Base-by-base conservation (phyloP, 805 yeast genomes). In the Metschnikowia henanensis region DNA sequence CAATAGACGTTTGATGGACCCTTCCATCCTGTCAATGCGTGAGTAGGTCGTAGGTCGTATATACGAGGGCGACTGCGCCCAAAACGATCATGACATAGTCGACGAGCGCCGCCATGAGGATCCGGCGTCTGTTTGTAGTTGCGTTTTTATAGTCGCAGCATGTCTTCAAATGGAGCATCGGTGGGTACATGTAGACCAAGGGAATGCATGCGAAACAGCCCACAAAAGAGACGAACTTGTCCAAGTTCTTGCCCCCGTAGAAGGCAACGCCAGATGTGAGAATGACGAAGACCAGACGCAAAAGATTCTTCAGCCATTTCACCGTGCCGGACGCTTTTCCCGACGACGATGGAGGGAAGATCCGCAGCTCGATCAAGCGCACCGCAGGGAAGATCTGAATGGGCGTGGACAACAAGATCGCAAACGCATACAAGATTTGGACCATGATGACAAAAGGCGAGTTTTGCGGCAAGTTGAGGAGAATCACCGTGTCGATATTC, bases 131-230 rank as follows among this genome's bases (percentile, higher is more conserved):
- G 39, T 59, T 64, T 3, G 35, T 26, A 16, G 57, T 39, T 1
- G 51, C 54, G 5, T 51, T 51, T 20, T 50, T 51, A 41, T 50
- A 49, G 28, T 49, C 52, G 47, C 75, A 70, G 48, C 81, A 77
- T 43, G 80, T 68, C 56, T 69, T 75, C 42, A 80, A 69, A 56
- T 87, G 94, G 41, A 87, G 66, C 73, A 87, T 72, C 15, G 95
- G 94, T 7, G 95, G 94, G 56, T 86, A 85, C 80, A 87, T 82
- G 66, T 87, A 87, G 5, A 87, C 94, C 66, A 87, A 73, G 2
- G 95, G 95, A 43, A 87, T 84, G 57, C 95, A 87, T 1, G 92
- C 91, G 66, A 87, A 83, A 40, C 90, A 84, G 3, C 95, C 95
- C 40, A 87, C 85, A 57, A 87, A 81, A 2, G 91, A 81, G 9